Evolutionary conservation across 1,284 basidiomycete genomes (phyloP).

Genomic region (Singerocomus inundabilis): DNA sequence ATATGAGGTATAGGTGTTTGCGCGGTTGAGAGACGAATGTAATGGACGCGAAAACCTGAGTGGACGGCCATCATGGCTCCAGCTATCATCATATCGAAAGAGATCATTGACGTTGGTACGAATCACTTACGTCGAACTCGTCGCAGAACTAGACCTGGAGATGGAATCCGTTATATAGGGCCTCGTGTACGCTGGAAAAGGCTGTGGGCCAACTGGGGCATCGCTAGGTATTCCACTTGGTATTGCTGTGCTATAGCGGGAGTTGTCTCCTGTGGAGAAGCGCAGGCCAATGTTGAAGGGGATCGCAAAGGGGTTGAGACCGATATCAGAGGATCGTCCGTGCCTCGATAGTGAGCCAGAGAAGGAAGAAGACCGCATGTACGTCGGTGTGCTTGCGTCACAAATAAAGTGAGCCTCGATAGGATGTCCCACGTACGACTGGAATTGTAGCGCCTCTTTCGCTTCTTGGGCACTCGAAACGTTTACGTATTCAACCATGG

Average conservation of each 20-base stretch:
- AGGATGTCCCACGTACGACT: constrained; percentile 53
- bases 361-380: constrained; percentile 17
- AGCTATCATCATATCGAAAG: constrained; percentile 22
- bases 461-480: constrained; percentile 58
- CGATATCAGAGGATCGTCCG: constrained; percentile 21
- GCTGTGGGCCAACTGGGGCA: constrained; percentile 31
- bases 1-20: constrained; percentile 23
- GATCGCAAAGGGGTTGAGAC: constrained; percentile 36
- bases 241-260: constrained; percentile 3
- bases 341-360: constrained; percentile 10
- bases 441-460: constrained; percentile 54
- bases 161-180: constrained; percentile 25
- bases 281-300: constrained; percentile 29
- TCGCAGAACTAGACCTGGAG: constrained; percentile 35
- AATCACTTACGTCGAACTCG: constrained; percentile 36
- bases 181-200: constrained; percentile 21
- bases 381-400: constrained; percentile 11
- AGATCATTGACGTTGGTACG: background rate
- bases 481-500: constrained; percentile 60
- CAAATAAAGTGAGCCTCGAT: constrained; percentile 49
- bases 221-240: constrained; percentile 24
- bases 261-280: constrained; percentile 7
- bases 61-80: constrained; percentile 31
- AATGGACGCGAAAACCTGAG: constrained; percentile 16
- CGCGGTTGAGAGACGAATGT: constrained; percentile 12